Evolutionary conservation across 176 grass and related monocot genomes (phyloP), one percentile per base, ranked within the genome.

Genomic region (Triticum timopheevii): DNA sequence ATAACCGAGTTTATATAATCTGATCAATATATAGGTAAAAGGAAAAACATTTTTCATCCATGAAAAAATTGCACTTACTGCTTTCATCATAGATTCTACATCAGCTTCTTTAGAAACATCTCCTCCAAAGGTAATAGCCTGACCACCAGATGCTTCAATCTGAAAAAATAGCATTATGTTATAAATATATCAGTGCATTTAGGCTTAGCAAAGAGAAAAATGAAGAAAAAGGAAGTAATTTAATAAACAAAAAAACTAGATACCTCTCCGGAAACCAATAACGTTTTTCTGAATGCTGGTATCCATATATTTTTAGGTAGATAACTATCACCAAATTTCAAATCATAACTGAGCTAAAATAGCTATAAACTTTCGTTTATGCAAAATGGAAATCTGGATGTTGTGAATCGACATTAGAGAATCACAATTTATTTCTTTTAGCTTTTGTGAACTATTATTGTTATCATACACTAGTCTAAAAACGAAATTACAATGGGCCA

Each of bases 71-170:
- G 58, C 8, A 89, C 97, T 92, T 86, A 97, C 94, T 74, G 92
- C 87, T 92, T 99, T 99, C 65, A 99, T 90, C 90, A 99, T 99
- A 86, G 97, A 86, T 42, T 97, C 97, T 49, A 99, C 97, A 87
- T 97, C 97, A 79, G 67, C 85, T 93, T 97, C 97, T 89, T 97
- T 94, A 35, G 97, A 97, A 92, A 99, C 92, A 91, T 99, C 97
- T 76, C 97, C 94, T 61, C 90, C 92, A 58, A 99, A 95, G 65
- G 90, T 91, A 88, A 99, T 93, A 72, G 97, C 90, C 77, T 99
- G 92, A 86, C 97, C 97, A 71, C 97, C 94, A 80, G 38, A 79
- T 76, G 83, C 83, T 87, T 94, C 97, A 86, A 99, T 99, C 94
- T 99, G 82, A 27, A 76, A 79, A 73, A 63, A 76, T 22, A 33